Evolutionary conservation across 441 rosid species (phyloP).

Genomic region (Populus hybrid): DNA sequence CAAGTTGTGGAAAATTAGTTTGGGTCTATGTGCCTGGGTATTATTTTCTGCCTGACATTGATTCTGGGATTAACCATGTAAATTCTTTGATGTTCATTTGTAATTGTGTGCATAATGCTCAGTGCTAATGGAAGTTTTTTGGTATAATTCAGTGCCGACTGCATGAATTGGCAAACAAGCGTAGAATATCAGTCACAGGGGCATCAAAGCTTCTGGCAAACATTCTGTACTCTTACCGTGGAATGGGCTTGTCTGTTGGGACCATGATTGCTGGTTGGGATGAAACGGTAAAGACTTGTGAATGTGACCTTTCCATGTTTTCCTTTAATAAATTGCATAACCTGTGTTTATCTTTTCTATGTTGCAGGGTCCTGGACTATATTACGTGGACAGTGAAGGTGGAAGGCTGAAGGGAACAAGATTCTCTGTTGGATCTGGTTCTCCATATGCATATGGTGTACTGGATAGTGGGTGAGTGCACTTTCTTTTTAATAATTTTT

Average conservation of each 20-base stretch:
- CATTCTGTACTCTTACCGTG: conserved; percentile 92
- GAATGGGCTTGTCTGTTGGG: conserved; percentile 97
- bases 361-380: conserved; percentile 90
- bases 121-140: conserved; percentile 26
- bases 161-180: conserved; percentile 97
- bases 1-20: neutral
- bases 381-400: conserved; percentile 98
- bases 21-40: neutral
- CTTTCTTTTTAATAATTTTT: conserved; percentile 7
- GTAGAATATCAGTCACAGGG: conserved; percentile 95
- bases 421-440: conserved; percentile 98
- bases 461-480: conserved; percentile 79
- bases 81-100: neutral
- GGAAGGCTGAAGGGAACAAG: conserved; percentile 93
- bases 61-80: neutral
- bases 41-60: neutral
- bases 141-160: conserved; percentile 69
- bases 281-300: conserved; percentile 59
- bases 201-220: conserved; percentile 97
- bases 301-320: neutral
- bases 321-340: neutral
- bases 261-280: conserved; percentile 99
- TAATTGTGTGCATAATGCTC: neutral
- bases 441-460: conserved; percentile 98
- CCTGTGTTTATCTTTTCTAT: conserved; percentile 6